A percentile compares a stretch with the other conserved stretches of the same genome.
Conservation (phyloP, 192 early-diverging fungal genomes). For the Spizellomyces sp. region DNA sequence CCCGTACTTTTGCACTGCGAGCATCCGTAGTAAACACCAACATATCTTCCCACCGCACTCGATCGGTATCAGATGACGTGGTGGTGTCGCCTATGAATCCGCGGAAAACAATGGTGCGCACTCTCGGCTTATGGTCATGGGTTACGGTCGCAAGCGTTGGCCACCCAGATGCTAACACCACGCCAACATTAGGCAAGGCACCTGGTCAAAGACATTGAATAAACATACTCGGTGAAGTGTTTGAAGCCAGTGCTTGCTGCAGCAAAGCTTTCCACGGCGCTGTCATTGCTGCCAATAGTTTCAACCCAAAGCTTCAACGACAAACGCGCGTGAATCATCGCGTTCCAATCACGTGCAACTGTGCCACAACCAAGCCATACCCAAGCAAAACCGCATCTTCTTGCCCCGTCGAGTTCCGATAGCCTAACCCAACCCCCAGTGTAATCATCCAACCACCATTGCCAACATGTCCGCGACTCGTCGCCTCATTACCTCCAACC, state of each 20-base stretch:
- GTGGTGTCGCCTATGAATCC: conserved; percentile 1
- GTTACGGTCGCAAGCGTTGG: conserved; percentile 11
- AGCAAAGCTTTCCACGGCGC: background rate
- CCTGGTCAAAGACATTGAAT: background rate
- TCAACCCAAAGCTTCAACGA: too few species aligned
- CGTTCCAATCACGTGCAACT: too few species aligned
- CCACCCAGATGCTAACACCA: conserved; percentile 3
- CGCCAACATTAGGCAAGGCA: background rate
- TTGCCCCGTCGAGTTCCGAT: too few species aligned
- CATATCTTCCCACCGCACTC: background rate
- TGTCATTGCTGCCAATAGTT: background rate
- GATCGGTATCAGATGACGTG: background rate
- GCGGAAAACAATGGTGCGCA: conserved; percentile 13
- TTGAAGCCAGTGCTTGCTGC: background rate
- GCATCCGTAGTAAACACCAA: conserved; percentile 25
- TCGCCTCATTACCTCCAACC: background rate
- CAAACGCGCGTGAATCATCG: too few species aligned
- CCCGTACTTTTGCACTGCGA: conserved; percentile 13
- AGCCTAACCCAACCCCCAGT: too few species aligned
- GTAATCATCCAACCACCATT: too few species aligned
- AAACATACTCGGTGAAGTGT: background rate
- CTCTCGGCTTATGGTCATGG: background rate
- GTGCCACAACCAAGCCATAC: too few species aligned
- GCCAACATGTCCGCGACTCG: background rate
- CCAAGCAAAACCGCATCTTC: too few species aligned